A percentile compares a stretch with the other conserved stretches of the same genome.
Conservation (phyloP, 2,329 filamentous ascomycete genomes). For the Colletotrichum somersetense region DNA sequence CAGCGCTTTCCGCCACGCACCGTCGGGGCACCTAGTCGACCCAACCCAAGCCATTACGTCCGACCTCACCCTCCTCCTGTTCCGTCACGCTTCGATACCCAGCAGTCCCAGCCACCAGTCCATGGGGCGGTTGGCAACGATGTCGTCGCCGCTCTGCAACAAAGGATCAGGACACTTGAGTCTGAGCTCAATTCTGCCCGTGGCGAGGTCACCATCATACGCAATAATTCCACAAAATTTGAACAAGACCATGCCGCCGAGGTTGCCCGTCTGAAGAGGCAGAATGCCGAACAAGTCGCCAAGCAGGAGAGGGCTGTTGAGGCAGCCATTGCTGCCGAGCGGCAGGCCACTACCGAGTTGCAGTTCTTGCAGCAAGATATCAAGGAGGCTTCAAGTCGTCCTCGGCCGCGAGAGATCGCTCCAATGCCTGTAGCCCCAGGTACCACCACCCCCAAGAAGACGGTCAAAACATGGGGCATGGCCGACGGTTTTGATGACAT, state of each 20-base stretch:
- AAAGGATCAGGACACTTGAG: slow-evolving; percentile 65
- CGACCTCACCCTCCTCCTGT: slow-evolving; percentile 51
- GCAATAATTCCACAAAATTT: slow-evolving; percentile 74
- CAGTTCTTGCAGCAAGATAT: slow-evolving; percentile 81
- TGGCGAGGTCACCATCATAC: slow-evolving; percentile 82
- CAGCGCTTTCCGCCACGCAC: slow-evolving; percentile 45
- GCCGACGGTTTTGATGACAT: slow-evolving; percentile 84
- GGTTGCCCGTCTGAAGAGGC: slow-evolving; percentile 71
- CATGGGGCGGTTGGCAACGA: slow-evolving; percentile 48
- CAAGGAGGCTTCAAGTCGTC: slow-evolving; percentile 67
- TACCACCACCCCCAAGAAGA: slow-evolving; percentile 70
- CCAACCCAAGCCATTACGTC: slow-evolving; percentile 57
- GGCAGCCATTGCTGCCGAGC: slow-evolving; percentile 72
- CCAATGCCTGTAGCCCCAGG: slow-evolving; percentile 44
- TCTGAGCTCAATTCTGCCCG: slow-evolving; percentile 71
- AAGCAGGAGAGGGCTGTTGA: slow-evolving; percentile 75
- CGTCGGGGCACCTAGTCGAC: slow-evolving; percentile 46
- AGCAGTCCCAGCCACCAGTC: slow-evolving; percentile 50
- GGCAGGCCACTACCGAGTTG: slow-evolving; percentile 75
- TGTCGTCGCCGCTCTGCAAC: slow-evolving; percentile 62
- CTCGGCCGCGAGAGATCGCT: slow-evolving; percentile 59
- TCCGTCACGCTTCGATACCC: slow-evolving; percentile 47
- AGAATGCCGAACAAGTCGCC: slow-evolving; percentile 73
- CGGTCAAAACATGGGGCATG: slow-evolving; percentile 66
- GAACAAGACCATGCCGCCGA: slow-evolving; percentile 73